Conservation (phyloP, 331 rosid species). For the Erythrophleum ivorense region DNA sequence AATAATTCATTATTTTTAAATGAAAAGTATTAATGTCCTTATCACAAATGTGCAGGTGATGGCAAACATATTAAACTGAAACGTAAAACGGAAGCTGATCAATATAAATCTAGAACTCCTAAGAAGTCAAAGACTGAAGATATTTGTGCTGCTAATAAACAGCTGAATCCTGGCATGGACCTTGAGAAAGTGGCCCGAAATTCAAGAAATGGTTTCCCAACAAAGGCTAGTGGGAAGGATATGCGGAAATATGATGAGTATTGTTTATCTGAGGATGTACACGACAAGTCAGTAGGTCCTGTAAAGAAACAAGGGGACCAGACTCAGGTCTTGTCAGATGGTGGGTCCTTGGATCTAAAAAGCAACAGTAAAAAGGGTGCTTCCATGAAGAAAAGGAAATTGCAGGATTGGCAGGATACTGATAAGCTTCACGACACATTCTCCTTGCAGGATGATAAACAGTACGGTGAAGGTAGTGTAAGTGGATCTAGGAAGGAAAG, state of each 20-base stretch:
- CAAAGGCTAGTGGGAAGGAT: constrained; percentile 54
- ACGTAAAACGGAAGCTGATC: constrained; percentile 59
- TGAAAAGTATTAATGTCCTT: constrained; percentile 14
- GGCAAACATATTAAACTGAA: constrained; percentile 54
- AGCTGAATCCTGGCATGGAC: constrained; percentile 43
- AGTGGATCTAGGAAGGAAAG: constrained; percentile 60
- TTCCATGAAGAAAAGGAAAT: constrained; percentile 61
- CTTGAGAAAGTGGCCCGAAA: constrained; percentile 49
- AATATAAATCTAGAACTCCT: constrained; percentile 47
- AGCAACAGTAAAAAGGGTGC: constrained; percentile 36
- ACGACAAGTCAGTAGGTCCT: constrained; percentile 43
- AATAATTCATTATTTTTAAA: constrained; percentile 4
- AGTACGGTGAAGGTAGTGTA: constrained; percentile 46
- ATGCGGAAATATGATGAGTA: constrained; percentile 49
- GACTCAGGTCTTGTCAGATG: constrained; percentile 42
- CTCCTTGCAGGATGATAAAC: constrained; percentile 46
- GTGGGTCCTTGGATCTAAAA: constrained; percentile 47
- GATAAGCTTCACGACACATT: constrained; percentile 46
- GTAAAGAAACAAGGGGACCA: constrained; percentile 49
- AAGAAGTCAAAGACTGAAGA: constrained; percentile 60
- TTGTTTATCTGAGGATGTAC: constrained; percentile 49
- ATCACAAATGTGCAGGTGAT: constrained; percentile 52
- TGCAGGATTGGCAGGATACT: constrained; percentile 52
- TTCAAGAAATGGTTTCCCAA: constrained; percentile 49
- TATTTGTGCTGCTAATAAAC: constrained; percentile 41